phyloP scores from a whole-genome alignment of 352 stramenopile species.

The Phytophthora sp. region DNA sequence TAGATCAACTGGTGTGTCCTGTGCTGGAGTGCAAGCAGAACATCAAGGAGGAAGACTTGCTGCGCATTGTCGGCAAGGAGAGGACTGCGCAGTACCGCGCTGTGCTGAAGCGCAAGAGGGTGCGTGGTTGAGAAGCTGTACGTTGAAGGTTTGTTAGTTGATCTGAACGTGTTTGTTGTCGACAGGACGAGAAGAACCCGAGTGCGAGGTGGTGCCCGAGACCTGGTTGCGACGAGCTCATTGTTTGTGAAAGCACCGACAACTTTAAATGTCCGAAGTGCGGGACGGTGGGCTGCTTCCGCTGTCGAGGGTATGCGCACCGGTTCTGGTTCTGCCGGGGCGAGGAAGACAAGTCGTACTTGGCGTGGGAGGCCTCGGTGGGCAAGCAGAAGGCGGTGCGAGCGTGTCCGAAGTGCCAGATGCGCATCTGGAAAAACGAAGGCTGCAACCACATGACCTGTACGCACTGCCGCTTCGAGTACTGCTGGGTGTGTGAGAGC shows the following conservation, averaged over 20 bases:
- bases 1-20: conserved; percentile 75
- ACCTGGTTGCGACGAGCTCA: conserved; percentile 65
- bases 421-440: conserved; percentile 83
- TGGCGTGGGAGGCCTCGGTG: conserved; percentile 64
- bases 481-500: conserved; percentile 74
- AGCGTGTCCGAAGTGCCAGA: conserved; percentile 60
- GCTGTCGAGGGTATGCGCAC: conserved; percentile 58
- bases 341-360: conserved; percentile 59
- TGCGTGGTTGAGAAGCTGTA: too few species aligned
- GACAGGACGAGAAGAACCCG: conserved; percentile 81
- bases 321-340: conserved; percentile 64
- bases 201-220: conserved; percentile 71
- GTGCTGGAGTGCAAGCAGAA: conserved; percentile 53
- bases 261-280: conserved; percentile 75
- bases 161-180: not conserved
- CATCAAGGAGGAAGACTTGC: conserved; percentile 47
- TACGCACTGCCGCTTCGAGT: conserved; percentile 64
- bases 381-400: conserved; percentile 58
- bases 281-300: conserved; percentile 59
- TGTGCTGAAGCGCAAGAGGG: conserved; percentile 59
- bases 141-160: conserved; percentile 8
- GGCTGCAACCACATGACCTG: conserved; percentile 81
- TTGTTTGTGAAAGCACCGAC: conserved; percentile 52
- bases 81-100: conserved; percentile 32
- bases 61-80: conserved; percentile 31